Evolutionary conservation across 2,329 filamentous ascomycete species (phyloP), one percentile per base, ranked within the genome.

Genomic region (Alternaria hordeiaustralica): DNA sequence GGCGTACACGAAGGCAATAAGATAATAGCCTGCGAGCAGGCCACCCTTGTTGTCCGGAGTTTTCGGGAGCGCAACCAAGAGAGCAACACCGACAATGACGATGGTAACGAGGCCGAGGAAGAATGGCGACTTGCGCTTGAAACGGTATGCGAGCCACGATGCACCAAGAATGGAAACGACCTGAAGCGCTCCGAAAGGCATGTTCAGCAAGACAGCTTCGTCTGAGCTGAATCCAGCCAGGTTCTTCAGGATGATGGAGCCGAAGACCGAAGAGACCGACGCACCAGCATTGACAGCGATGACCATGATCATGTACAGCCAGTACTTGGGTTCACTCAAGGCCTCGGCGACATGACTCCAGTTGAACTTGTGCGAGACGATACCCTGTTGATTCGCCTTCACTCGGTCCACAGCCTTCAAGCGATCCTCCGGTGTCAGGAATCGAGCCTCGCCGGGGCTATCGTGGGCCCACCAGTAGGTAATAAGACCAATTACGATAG

Each of bases 351-450:
- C 83, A 61, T 94, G 92, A 18, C 84, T 82, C 82, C 85, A 84
- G 63, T 90, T 90, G 78, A 90, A 91, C 64, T 90, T 84, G 65
- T 88, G 87, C 64, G 87, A 90, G 3, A 89, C 89, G 11, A 91
- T 89, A 3, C 91, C 91, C 64, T 92, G 92, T 77, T 93, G 89
- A 69, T 94, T 94, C 44, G 87, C 85, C 0, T 91, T 86, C 5
- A 94, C 86, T 0, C 92, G 85, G 65, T 92, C 91, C 20, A 93
- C 82, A 0, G 89, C 90, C 56, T 92, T 84, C 0, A 88, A 74
- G n/a, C 88, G 87, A 69, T 94, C 91, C 46, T 87, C 83, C 53
- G 89, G 85, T 4, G 82, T 88, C 21, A 94, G 70, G 82, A 84
- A 89, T 2, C 84, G 82, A 10, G 86, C 85, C 61, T 88, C 88